Evolutionary conservation across 768 basidiomycete genomes (phyloP), one percentile per base, ranked within the genome.

Genomic region (Suillus sp.): DNA sequence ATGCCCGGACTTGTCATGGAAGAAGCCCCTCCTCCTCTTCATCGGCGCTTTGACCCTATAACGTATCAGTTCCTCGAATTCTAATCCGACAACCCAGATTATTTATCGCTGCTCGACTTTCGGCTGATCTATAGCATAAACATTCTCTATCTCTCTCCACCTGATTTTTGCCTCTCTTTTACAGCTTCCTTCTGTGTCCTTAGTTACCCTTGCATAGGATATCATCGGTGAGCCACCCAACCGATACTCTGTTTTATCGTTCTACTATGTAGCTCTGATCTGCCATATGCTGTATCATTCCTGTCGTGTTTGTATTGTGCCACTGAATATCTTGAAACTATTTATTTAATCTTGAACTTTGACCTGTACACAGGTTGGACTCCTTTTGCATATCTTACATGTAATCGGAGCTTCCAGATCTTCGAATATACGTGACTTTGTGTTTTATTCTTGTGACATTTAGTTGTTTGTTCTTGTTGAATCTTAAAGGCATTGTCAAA

Each of bases 61-160:
- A 80, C 84, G 18, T 90, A 86, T 71, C 89, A 90, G 62, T 93
- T 92, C 74, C 81, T 86, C 43, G 90, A 92, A 75, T 92, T 92
- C 71, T 92, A 78, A 83, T 72, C n/a, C 18, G 42, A 60, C 32
- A 45, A 27, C 35, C 63, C 48, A 16, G 35, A 60, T 54, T 62
- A 11, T 65, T 57, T 62, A 50, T 67, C n/a, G 59, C 61, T 51
- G 60, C 40, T 43, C 61, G 56, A 13, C 40, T 34, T 27, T 53
- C 63, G 30, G 53, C 65, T 67, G 61, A 71, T 42, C 68, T 76
- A 76, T 74, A 69, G 66, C 70, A 75, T 71, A 69, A 57, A 40
- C 40, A 27, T 57, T 57, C 37, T 56, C 37, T 25, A 38, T 56
- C 55, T 67, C 50, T 27, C 27, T 57, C 38, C 37, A 27, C 37